Percentiles rank a stretch among this genome's conserved stretches.
Conservation (phyloP, 78 protist genomes). For the Tieghemostelium lacteum region DNA sequence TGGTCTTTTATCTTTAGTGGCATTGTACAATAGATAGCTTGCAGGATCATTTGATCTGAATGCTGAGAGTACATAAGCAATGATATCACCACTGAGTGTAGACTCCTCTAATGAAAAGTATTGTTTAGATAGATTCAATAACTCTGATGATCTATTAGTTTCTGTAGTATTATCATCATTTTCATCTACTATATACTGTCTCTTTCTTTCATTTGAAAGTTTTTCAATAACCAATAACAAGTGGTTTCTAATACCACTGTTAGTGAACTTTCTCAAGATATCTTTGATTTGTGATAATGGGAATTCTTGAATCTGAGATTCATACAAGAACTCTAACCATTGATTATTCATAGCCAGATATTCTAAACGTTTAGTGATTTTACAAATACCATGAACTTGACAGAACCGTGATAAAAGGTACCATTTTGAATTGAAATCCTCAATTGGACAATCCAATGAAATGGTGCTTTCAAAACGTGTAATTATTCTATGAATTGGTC, state of each 20-base stretch:
- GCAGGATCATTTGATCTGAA: slow-evolving; percentile 28
- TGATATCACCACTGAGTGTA: slow-evolving; percentile 23
- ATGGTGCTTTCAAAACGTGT: slow-evolving; percentile 11
- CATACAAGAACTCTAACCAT: slow-evolving; percentile 57
- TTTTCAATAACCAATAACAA: slow-evolving; percentile 37
- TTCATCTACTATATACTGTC: slow-evolving; percentile 3
- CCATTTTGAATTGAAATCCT: slow-evolving; percentile 33
- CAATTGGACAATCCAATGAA: slow-evolving; percentile 5
- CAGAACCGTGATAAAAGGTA: slow-evolving; percentile 32
- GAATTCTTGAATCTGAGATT: slow-evolving; percentile 46
- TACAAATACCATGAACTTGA: slow-evolving; percentile 11
- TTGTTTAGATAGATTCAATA: slow-evolving; percentile 8
- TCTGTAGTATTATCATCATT: too few species aligned
- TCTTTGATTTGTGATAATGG: slow-evolving; percentile 27
- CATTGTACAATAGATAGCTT: slow-evolving; percentile 47
- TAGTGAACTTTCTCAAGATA: not conserved
- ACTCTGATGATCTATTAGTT: not conserved
- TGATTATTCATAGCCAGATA: slow-evolving; percentile 10
- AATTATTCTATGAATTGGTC: slow-evolving; percentile 39
- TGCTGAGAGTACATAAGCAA: slow-evolving; percentile 38
- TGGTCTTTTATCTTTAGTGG: slow-evolving; percentile 36
- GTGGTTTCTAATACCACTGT: slow-evolving; percentile 16
- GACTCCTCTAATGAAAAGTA: slow-evolving; percentile 56
- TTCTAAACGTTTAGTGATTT: slow-evolving; percentile 25
- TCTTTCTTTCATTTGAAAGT: slow-evolving; percentile 20